Evolutionary conservation across 2,329 filamentous ascomycete genomes (phyloP).

Genomic region (Phyllosticta citriasiana): DNA sequence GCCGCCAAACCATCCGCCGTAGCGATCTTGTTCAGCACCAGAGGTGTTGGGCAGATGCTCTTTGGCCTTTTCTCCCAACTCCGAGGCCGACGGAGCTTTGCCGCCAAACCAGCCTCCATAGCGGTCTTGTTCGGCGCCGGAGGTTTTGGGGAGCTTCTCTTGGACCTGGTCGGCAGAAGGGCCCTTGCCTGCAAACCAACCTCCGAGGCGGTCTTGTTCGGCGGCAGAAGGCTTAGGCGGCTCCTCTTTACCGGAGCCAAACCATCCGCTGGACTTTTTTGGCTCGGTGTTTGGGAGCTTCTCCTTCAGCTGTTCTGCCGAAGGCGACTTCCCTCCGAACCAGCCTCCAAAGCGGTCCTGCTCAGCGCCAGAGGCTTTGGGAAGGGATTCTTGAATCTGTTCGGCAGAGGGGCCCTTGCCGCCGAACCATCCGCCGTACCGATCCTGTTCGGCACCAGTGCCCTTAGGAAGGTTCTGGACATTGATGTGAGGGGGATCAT

Average conservation of each 20-base stretch:
- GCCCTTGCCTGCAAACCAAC: slow-evolving; percentile 1
- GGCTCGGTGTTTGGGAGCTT: not conserved
- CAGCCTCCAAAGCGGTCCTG: slow-evolving; percentile 6
- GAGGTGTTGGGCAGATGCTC: not conserved
- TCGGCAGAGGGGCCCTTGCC: slow-evolving; percentile 4
- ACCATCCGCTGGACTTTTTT: not conserved
- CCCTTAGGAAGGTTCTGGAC: slow-evolving; percentile 6
- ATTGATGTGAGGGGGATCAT: slow-evolving; percentile 5
- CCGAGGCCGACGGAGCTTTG: not conserved
- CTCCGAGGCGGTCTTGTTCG: slow-evolving; percentile 7
- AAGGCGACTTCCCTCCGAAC: slow-evolving; percentile 3
- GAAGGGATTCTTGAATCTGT: not conserved
- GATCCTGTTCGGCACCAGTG: slow-evolving; percentile 9
- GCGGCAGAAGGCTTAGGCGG: not conserved
- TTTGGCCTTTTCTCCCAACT: not conserved
- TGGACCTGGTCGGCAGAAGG: not conserved
- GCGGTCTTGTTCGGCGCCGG: not conserved
- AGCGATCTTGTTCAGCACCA: slow-evolving; percentile 10
- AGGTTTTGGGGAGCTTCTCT: not conserved
- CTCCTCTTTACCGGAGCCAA: not conserved
- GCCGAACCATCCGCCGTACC: slow-evolving; percentile 7
- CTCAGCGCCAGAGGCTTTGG: slow-evolving; percentile 1
- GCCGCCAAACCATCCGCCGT: not conserved
- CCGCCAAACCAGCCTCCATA: slow-evolving; percentile 1
- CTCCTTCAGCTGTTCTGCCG: not conserved